Evolutionary conservation across 257 asterid species (phyloP), one percentile per base, ranked within the genome.

Genomic region (Coffea canephora): DNA sequence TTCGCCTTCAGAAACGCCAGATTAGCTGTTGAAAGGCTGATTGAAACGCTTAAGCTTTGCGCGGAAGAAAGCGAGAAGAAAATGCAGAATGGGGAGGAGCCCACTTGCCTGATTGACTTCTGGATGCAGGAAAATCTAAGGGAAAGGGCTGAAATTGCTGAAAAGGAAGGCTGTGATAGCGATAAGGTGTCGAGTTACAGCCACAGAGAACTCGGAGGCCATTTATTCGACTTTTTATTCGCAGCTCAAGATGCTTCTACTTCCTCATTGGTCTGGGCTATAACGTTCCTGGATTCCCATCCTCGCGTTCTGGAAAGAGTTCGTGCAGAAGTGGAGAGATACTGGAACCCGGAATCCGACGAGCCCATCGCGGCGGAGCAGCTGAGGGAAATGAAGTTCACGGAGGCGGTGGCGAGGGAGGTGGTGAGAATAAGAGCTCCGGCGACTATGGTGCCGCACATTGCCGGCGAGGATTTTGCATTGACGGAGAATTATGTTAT

Each of bases 211-310:
- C 80, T 92, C 41, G 98, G 97, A 0, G 91, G 93, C 11, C 91
- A 89, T 78, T 69, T 94, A 27, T 94, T 94, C 75, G 97, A 92
- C 31, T 94, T 94, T 71, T 78, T 94, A 39, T 94, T 94, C 82
- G 98, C 98, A 5, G 86, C 98, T 0, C 98, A 94, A 79, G 98
- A 94, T 74, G 98, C 98, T 12, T 91, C 98, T 0, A 94, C 98
- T 8, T 89, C 97, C 0, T 89, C 98, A 6, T 71, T 94, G 49
- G 77, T 92, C 34, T 94, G 98, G 98, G 91, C 97, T 48, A 87
- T 94, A 19, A 39, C 91, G 2, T 80, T 85, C 36, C 81, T 94
- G 61, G 98, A 91, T 55, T 88, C 96, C 0, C 89, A 94, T 25
- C 93, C 91, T 2, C 68, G 78, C 0, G 89, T 94, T 57, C 82